phyloP scores from a whole-genome alignment of 1,139 yeast genomes.

The Geotrichum phurueaensis region DNA sequence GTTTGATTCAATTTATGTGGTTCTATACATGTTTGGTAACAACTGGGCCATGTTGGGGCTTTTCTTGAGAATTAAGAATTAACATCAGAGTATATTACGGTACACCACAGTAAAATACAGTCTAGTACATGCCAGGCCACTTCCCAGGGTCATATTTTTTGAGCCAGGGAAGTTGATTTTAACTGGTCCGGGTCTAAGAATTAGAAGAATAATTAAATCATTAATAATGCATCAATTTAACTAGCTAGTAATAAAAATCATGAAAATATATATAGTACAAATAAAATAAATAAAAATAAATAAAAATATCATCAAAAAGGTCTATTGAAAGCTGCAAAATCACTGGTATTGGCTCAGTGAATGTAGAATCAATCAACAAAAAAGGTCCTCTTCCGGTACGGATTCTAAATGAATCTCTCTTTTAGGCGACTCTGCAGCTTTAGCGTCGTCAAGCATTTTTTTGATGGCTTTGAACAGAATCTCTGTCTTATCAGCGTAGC shows the following conservation, averaged over 20 bases:
- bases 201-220: no score
- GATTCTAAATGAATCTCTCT: constrained; percentile 7
- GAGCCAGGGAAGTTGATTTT: no score
- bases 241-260: not conserved
- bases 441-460: not conserved
- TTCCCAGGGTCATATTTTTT: no score
- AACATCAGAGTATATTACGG: not conserved
- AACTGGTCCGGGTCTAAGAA: no score
- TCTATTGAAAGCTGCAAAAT: not conserved
- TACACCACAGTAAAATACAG: not conserved
- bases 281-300: not conserved
- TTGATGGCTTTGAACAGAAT: not conserved
- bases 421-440: not conserved
- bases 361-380: not conserved
- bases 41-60: not conserved
- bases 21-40: no score
- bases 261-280: not conserved
- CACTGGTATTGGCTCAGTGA: not conserved
- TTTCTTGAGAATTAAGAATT: not conserved
- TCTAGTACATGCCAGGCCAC: no score
- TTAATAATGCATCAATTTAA: not conserved
- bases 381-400: constrained; percentile 6
- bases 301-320: not conserved
- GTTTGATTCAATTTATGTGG: not conserved
- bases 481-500: constrained; percentile 13